Percentiles rank a stretch among this genome's conserved stretches.
These are phyloP conservation scores for Brassica cretica DNA, from an alignment of 345 rosid genomes.

Conservation along the genomic window DNA sequence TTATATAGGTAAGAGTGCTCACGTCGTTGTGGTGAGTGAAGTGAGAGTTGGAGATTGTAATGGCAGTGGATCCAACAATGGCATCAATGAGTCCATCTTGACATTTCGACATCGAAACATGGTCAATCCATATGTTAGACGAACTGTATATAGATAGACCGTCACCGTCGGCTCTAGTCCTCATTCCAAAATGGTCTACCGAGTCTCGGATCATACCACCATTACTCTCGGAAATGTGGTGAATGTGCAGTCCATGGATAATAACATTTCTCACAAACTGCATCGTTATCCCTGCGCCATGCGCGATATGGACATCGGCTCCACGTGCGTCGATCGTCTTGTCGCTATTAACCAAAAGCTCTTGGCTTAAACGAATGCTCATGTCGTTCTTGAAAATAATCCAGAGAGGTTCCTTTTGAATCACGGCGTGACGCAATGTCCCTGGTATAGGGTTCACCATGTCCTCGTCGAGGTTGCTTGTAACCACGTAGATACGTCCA, in stretches of 20 bases:
- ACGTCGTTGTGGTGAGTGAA: slow-evolving; percentile 80
- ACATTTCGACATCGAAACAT: slow-evolving; percentile 65
- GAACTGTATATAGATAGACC: slow-evolving; percentile 71
- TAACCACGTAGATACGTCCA: slow-evolving; percentile 61
- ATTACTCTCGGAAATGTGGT: slow-evolving; percentile 44
- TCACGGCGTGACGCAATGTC: slow-evolving; percentile 64
- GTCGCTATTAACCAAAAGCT: slow-evolving; percentile 60
- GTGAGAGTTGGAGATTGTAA: slow-evolving; percentile 81
- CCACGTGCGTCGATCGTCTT: slow-evolving; percentile 87
- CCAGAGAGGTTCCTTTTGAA: slow-evolving; percentile 62
- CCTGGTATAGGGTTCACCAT: slow-evolving; percentile 60
- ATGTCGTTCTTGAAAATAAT: slow-evolving; percentile 59
- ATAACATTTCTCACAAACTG: slow-evolving; percentile 61
- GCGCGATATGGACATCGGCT: slow-evolving; percentile 53
- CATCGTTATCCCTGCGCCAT: slow-evolving; percentile 68
- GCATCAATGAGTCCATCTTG: slow-evolving; percentile 74
- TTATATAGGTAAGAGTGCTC: slow-evolving; percentile 19
- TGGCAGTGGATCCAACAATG: slow-evolving; percentile 65
- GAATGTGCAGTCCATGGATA: slow-evolving; percentile 67
- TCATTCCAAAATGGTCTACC: slow-evolving; percentile 55
- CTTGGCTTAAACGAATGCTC: slow-evolving; percentile 62
- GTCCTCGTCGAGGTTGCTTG: slow-evolving; percentile 54
- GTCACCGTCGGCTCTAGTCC: slow-evolving; percentile 76
- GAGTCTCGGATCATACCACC: slow-evolving; percentile 76
- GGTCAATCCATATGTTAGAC: slow-evolving; percentile 73